Percentiles rank a stretch among this genome's conserved stretches.
Conservation (phyloP, 2,329 filamentous ascomycete species). For the Nannizziopsis arthrosporioides region DNA sequence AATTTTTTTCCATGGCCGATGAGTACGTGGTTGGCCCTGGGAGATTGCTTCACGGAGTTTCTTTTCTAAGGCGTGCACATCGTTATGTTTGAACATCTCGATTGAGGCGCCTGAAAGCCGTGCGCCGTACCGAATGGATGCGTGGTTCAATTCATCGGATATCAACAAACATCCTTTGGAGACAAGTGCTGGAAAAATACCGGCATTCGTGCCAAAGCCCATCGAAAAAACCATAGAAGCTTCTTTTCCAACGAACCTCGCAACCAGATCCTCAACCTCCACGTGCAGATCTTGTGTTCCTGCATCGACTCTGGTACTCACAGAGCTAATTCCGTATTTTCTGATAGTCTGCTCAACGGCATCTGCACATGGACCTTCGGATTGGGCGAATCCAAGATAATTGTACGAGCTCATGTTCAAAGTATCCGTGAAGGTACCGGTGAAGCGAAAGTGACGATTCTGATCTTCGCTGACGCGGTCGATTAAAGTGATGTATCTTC, state of each 20-base stretch:
- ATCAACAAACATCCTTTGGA: slow-evolving; percentile 89
- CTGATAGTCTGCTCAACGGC: slow-evolving; percentile 74
- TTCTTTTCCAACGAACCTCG: slow-evolving; percentile 86
- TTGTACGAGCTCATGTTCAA: slow-evolving; percentile 99
- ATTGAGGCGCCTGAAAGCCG: slow-evolving; percentile 92
- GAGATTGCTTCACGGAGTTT: slow-evolving; percentile 85
- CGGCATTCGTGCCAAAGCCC: slow-evolving; percentile 94
- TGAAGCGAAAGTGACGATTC: slow-evolving; percentile 80
- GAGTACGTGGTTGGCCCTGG: slow-evolving; percentile 93
- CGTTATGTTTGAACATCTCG: slow-evolving; percentile 93
- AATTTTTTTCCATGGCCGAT: slow-evolving; percentile 99
- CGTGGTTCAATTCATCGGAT: slow-evolving; percentile 94
- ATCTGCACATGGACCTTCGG: slow-evolving; percentile 90
- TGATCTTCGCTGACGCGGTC: slow-evolving; percentile 85
- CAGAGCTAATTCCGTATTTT: slow-evolving; percentile 72
- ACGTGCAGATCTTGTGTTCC: slow-evolving; percentile 78
- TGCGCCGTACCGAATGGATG: slow-evolving; percentile 89
- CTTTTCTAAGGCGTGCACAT: slow-evolving; percentile 76
- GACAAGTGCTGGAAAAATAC: slow-evolving; percentile 81
- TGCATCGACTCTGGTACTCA: slow-evolving; percentile 68
- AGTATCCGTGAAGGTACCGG: slow-evolving; percentile 83
- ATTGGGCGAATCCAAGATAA: slow-evolving; percentile 96
- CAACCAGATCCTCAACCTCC: slow-evolving; percentile 83
- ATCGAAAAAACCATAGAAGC: slow-evolving; percentile 96
- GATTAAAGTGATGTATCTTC: slow-evolving; percentile 82